A percentile compares a stretch with the other conserved stretches of the same genome.
These are phyloP conservation scores for Grigorovia transvaalensis DNA, from an alignment of 805 yeast genomes.

Conservation along the genomic window DNA sequence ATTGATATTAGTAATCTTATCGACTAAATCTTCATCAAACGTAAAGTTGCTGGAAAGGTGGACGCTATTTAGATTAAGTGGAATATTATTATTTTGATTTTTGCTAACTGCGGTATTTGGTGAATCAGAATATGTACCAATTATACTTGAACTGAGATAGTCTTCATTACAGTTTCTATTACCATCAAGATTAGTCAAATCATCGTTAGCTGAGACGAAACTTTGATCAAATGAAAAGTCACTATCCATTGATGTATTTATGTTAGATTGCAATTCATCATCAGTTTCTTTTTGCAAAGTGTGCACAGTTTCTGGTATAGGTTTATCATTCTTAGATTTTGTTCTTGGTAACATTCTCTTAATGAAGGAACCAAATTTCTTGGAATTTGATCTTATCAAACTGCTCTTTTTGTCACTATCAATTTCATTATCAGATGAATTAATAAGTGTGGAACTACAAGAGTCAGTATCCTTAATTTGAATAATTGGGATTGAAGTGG, in stretches of 20 bases:
- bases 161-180: background rate
- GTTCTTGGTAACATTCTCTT: background rate
- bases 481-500: background rate
- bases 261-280: background rate
- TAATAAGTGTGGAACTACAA: background rate
- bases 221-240: background rate
- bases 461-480: background rate
- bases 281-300: background rate
- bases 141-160: background rate
- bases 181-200: background rate
- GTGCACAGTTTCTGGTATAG: background rate
- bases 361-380: constrained; percentile 3
- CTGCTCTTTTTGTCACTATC: background rate
- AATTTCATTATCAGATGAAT: background rate
- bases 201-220: background rate
- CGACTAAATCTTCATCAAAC: background rate
- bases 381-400: constrained; percentile 1
- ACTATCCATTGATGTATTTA: background rate
- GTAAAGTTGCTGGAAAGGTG: background rate
- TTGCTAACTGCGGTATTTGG: background rate
- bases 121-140: background rate
- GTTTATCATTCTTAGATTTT: background rate
- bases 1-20: background rate
- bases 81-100: background rate
- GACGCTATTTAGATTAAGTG: background rate